Evolutionary conservation across 495 filamentous ascomycete genomes (phyloP), one percentile per base, ranked within the genome.

Genomic region (Talaromyces liani): DNA sequence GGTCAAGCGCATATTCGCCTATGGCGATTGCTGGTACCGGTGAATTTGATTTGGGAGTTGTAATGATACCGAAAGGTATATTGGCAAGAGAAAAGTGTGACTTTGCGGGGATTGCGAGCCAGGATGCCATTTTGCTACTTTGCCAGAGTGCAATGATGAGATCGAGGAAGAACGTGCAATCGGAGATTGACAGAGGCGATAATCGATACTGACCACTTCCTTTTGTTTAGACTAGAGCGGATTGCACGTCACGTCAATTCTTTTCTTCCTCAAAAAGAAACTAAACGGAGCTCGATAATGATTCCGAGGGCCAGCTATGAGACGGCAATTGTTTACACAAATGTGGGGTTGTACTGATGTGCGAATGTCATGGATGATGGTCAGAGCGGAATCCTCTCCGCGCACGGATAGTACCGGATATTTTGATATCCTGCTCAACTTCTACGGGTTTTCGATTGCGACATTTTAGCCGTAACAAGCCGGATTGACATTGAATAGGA

Each of bases 41-140:
- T 36, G 77, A 73, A 3, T 79, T 72, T 65, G 83, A 74, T 16
- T 74, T 69, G 2, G 79, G 65, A 0, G 87, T 87, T 60, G 78
- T 83, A 70, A 97, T 89, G 73, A 97, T 92, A 65, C 93, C 93
- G 73, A 98, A 96, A 16, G 93, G 93, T 65, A 98, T 88, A 74
- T 98, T 97, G 66, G 86, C 81, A 55, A 98, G 78, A 14, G 92
- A 94, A 77, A 98, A 98, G 63, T 85, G 84, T 55, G 85, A 87
- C 66, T 79, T 78, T 54, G 78, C 69, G 49, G 87, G 83, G 60
- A 92, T 87, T 39, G 79, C 71, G 41, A 92, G 76, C 89, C 89
- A 91, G 22, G 85, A 77, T 64, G 82, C 72, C 86, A 88, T 88
- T 59, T 45, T 76, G 65, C 45, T 55, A 6, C 3, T 55, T 14